These are phyloP conservation scores for Liriodendron chinense DNA, from an alignment of 164 flowering plant genomes.

Conservation along the genomic window DNA sequence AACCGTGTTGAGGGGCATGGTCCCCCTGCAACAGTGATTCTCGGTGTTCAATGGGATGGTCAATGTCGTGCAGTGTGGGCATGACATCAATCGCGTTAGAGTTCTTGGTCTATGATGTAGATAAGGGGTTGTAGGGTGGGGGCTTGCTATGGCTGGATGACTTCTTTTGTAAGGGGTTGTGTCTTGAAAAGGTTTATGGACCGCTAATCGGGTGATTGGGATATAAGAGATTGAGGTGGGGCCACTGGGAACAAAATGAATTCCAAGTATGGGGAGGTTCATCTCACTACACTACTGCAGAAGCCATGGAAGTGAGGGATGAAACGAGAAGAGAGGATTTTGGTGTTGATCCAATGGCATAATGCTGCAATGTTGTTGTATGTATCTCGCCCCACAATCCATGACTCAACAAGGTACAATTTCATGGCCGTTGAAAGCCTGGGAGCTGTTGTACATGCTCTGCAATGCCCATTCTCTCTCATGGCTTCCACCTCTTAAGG, in stretches of 20 bases:
- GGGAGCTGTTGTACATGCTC: too few relatives aligned
- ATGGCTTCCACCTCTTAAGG: too few relatives aligned
- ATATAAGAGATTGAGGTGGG: constrained; percentile 84
- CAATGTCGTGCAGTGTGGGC: constrained; percentile 84
- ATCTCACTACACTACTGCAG: constrained; percentile 83
- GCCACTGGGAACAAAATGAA: constrained; percentile 64
- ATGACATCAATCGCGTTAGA: constrained; percentile 82
- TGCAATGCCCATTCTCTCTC: too few relatives aligned
- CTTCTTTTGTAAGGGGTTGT: constrained; percentile 71
- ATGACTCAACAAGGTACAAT: too few relatives aligned
- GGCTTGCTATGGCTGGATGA: constrained; percentile 67
- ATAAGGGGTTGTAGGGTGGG: constrained; percentile 81
- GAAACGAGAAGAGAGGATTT: too few relatives aligned
- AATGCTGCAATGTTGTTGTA: too few relatives aligned
- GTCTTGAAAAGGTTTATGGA: constrained; percentile 61
- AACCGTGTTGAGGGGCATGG: constrained; percentile 63
- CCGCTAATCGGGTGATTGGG: constrained; percentile 80
- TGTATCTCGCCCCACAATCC: too few relatives aligned
- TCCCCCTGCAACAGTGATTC: constrained; percentile 86
- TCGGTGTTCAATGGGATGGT: constrained; percentile 78
- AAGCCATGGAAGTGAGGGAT: constrained; percentile 31
- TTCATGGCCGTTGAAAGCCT: too few relatives aligned
- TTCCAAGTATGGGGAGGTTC: constrained; percentile 79
- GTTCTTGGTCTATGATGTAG: constrained; percentile 75
- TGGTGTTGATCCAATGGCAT: background rate